Base-by-base conservation (phyloP, 306 rosid species). In the Lotus japonicus region DNA sequence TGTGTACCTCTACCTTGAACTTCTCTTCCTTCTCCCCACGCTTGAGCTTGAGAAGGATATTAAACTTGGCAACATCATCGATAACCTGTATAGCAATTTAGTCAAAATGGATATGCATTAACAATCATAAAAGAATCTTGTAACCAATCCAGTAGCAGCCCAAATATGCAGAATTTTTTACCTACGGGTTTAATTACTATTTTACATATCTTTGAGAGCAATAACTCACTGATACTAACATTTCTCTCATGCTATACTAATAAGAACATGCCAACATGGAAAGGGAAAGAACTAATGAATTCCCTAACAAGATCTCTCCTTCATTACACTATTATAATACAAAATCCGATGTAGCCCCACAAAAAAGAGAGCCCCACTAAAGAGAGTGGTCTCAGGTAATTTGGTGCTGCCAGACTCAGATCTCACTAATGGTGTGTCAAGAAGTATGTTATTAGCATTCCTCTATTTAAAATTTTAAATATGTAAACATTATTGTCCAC, bases 21-120 rank as follows among this genome's bases (percentile, higher is more conserved):
- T 80, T 88, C 76, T 83, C 97, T 78, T 84, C 88, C 62, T 81
- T 86, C 53, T 72, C 76, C 68, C 95, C 91, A 33, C 86, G 54
- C 77, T 87, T 85, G 7, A 86, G 68, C 77, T 83, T 81, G 42
- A 83, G 77, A 19, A 84, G 86, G 77, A 88, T 26, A 72, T 84
- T 72, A 44, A 84, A 86, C 87, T 76, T 88, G 2, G 83, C 88
- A 70, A 46, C 55, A 50, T 84, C 86, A 52, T 86, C 92, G 1
- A 58, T 57, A 60, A 82, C 92, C 97, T 91, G 91, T 43, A 65
- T 48, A 73, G 6, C 28, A 41, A 31, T 48, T 42, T 6, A 77
- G 4, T 61, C 38, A 75, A 18, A 57, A 59, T 80, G 9, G 15
- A 58, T 31, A 9, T 6, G n/a, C 35, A 31, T 21, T 11, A 4